These are phyloP conservation scores for Eucalyptus decipiens DNA, from an alignment of 345 rosid genomes.

Conservation along the genomic window DNA sequence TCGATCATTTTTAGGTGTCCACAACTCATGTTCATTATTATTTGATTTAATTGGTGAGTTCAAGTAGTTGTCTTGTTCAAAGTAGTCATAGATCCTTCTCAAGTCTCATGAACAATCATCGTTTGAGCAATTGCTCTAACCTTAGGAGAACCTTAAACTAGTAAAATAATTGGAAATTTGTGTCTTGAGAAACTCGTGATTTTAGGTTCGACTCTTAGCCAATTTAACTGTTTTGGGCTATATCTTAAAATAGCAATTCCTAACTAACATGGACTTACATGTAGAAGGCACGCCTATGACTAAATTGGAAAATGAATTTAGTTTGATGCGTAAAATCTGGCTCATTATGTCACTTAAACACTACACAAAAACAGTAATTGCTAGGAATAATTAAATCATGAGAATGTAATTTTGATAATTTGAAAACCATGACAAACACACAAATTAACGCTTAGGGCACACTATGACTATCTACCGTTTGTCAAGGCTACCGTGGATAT, in stretches of 20 bases:
- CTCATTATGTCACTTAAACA: neutral
- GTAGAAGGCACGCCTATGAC: neutral
- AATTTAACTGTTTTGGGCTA: neutral
- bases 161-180: neutral
- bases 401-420: neutral
- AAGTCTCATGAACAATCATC: neutral
- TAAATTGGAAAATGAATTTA: neutral
- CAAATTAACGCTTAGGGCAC: neutral
- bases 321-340: neutral
- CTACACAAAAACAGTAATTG: neutral
- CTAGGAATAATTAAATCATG: neutral
- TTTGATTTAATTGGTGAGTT: neutral
- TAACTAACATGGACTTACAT: neutral
- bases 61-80: neutral
- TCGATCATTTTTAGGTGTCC: neutral
- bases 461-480: neutral
- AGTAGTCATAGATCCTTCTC: neutral
- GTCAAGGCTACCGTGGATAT: neutral
- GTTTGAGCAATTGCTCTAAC: neutral
- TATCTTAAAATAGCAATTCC: neutral
- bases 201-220: neutral
- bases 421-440: neutral
- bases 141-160: neutral
- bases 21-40: neutral
- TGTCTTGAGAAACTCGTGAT: neutral